phyloP scores from a whole-genome alignment of 1,284 basidiomycete species.

The Cryptococcus amylolentus region DNA sequence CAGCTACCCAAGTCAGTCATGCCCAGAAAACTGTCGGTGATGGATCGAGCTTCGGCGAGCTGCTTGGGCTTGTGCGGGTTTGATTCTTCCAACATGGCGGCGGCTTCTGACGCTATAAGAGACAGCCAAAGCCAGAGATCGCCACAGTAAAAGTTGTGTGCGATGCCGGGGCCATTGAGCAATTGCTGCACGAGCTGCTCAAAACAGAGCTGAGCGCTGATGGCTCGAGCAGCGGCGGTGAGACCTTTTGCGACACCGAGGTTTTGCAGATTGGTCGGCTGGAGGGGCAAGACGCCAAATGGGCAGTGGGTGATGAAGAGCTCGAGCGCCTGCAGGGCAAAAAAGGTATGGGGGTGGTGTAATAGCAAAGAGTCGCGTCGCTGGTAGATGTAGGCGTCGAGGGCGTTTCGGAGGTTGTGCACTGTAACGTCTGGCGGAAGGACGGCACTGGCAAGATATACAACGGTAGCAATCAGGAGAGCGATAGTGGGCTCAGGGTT shows the following conservation, averaged over 20 bases:
- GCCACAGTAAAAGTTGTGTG: slow-evolving; percentile 13
- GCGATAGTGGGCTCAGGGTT: slow-evolving; percentile 10
- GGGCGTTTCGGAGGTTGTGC: slow-evolving; percentile 15
- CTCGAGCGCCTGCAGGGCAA: slow-evolving; percentile 37
- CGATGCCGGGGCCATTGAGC: slow-evolving; percentile 5
- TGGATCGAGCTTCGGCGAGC: slow-evolving; percentile 16
- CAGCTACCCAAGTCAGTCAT: slow-evolving; percentile 10
- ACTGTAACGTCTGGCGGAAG: slow-evolving; percentile 17
- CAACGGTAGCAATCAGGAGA: slow-evolving; percentile 26
- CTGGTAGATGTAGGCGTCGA: slow-evolving; percentile 20
- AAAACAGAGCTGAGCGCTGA: slow-evolving; percentile 25
- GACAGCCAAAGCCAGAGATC: slow-evolving; percentile 37
- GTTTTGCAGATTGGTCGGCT: slow-evolving; percentile 23
- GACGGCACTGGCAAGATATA: slow-evolving; percentile 32
- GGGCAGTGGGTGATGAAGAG: slow-evolving; percentile 35
- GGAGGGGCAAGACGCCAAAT: slow-evolving; percentile 35
- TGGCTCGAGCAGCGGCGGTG: slow-evolving; percentile 9
- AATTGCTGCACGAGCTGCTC: slow-evolving; percentile 16
- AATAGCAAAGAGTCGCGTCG: slow-evolving; percentile 30
- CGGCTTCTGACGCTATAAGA: slow-evolving; percentile 26
- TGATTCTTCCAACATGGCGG: slow-evolving; percentile 29
- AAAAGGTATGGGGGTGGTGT: slow-evolving; percentile 28
- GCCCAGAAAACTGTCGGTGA: slow-evolving; percentile 15
- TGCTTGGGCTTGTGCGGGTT: slow-evolving; percentile 10
- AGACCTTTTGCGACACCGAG: slow-evolving; percentile 32